Conservation (phyloP, 495 filamentous ascomycete species). For the Podospora sp. region DNA sequence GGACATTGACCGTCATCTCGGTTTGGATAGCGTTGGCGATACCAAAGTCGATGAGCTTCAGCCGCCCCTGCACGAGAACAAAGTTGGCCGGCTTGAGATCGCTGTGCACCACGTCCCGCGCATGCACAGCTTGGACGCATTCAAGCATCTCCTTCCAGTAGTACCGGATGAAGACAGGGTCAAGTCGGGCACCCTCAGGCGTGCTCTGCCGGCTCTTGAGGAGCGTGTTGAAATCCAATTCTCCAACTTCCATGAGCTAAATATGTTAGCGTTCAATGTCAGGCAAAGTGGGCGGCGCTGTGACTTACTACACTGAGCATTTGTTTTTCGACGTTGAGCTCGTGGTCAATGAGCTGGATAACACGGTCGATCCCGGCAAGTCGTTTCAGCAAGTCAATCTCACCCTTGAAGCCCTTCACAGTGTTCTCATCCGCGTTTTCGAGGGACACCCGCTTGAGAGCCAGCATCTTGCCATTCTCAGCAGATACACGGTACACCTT, state of each 20-base stretch:
- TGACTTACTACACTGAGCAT: constrained; percentile 74
- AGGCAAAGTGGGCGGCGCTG: neutral
- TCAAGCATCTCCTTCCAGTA: constrained; percentile 99
- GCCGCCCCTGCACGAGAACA: constrained; percentile 77
- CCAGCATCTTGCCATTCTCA: constrained; percentile 92
- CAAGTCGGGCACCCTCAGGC: constrained; percentile 73
- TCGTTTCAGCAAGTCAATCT: constrained; percentile 88
- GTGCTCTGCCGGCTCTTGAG: constrained; percentile 69
- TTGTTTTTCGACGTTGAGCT: constrained; percentile 87
- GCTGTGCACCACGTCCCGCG: constrained; percentile 88
- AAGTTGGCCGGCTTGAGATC: constrained; percentile 97
- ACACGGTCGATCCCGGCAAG: constrained; percentile 84
- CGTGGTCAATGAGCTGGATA: constrained; percentile 86
- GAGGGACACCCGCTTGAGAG: constrained; percentile 87
- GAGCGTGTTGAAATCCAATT: constrained; percentile 90
- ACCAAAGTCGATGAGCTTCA: constrained; percentile 93
- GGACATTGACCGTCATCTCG: constrained; percentile 95
- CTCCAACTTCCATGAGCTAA: constrained; percentile 94
- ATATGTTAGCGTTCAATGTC: constrained; percentile 6
- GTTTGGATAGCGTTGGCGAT: constrained; percentile 94
- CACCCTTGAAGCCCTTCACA: constrained; percentile 89
- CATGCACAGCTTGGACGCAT: constrained; percentile 86
- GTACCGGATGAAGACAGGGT: constrained; percentile 87
- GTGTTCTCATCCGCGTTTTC: constrained; percentile 84
- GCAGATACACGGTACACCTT: constrained; percentile 97